These are phyloP conservation scores for Tetracentron sinense DNA, from an alignment of 164 flowering plant species.

Conservation along the genomic window DNA sequence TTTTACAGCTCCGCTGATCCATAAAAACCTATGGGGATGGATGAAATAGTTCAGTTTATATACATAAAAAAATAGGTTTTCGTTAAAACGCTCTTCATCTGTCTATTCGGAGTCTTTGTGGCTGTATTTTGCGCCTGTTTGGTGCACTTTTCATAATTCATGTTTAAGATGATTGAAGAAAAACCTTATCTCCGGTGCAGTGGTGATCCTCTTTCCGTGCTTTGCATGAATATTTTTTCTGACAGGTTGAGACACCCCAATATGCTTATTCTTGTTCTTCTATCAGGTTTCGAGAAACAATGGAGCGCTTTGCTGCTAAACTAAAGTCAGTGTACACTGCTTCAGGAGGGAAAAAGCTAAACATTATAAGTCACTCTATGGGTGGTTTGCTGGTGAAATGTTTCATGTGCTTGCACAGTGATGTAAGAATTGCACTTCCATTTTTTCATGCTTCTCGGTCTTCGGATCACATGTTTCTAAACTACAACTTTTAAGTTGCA, in stretches of 20 bases:
- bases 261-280: slow-evolving; percentile 8
- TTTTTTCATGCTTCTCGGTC: not conserved
- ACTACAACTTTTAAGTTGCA: not conserved
- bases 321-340: slow-evolving; percentile 68
- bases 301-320: slow-evolving; percentile 71
- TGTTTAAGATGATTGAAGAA: not conserved
- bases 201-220: not conserved
- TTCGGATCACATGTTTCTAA: not conserved
- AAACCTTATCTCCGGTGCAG: not conserved
- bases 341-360: slow-evolving; percentile 86
- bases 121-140: not conserved
- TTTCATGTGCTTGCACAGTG: slow-evolving; percentile 81
- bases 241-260: slow-evolving; percentile 4
- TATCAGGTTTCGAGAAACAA: slow-evolving; percentile 66
- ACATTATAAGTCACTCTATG: slow-evolving; percentile 90
- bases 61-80: too few species aligned
- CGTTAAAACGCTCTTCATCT: not conserved
- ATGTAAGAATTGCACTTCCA: slow-evolving; percentile 44
- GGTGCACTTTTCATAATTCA: not conserved
- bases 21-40: not conserved
- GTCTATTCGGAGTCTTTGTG: too few species aligned
- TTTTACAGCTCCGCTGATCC: not conserved
- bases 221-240: not conserved
- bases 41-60: not conserved
- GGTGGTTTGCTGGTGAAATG: slow-evolving; percentile 97